Base-by-base conservation (phyloP, 225 moss, liverwort and hornwort species). In the Thuidium tamariscinum region DNA sequence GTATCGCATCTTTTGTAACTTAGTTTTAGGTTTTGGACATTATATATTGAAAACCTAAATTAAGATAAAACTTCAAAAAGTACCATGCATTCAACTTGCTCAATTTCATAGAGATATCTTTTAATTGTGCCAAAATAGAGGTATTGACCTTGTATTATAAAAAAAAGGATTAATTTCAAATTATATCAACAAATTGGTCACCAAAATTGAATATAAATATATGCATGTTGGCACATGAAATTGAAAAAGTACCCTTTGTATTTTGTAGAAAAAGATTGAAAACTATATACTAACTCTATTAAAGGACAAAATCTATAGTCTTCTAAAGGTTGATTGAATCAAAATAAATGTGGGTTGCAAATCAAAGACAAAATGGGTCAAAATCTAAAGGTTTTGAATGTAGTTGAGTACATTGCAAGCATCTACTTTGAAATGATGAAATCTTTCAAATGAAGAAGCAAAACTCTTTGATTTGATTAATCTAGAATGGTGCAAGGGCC, bases 161-260 rank as follows among this genome's bases (percentile, higher is more conserved):
- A 69, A 52, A 69, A 7, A 22, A 19, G 17, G 9, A 65, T 20
- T 3, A 9, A 27, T 18, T 9, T 8, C 60, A 36, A n/a, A n/a
- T 19, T 25, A 8, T 19, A 36, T 1, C n/a, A 26, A n/a, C 1
- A 46, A 73, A 60, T 36, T 48, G 9, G 3, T 57, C 17, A 44
- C 12, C 1, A 22, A 32, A 57, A 83, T 71, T 60, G 25, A 73
- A 73, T n/a, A 23, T 30, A 15, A 30, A 30, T 32, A 49, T 83
- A 9, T 26, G 4, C 17, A 2, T 42, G 1, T 44, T 71, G 8
- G 34, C 5, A 56, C 0, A 54, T 29, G 5, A 22, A 32, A 14
- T 34, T 70, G 30, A 29, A 0, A 10, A 30, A 10, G 11, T 44
- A 0, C 1, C 5, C 2, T 2, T 10, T 32, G 2, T 0, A 32